Evolutionary conservation across 208 protist genomes (phyloP), one percentile per base, ranked within the genome.

Genomic region (Trypanosoma scelopori): DNA sequence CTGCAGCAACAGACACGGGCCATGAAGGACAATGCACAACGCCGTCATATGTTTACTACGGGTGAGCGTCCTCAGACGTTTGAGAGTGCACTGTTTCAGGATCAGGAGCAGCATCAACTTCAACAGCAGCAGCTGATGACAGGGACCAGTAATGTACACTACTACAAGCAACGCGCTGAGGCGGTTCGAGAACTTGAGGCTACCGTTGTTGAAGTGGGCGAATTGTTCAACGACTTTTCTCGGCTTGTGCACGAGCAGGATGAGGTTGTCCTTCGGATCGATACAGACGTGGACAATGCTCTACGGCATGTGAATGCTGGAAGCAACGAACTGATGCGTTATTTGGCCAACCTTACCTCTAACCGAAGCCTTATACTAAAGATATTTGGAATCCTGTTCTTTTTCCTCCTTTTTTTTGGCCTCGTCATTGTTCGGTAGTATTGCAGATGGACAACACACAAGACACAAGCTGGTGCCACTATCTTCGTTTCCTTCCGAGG

Each of bases 361-460:
- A 97, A 97, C 64, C 81, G 95, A 23, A 78, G 82, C 7, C 79
- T 98, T n/a, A 97, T 98, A 67, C 59, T 98, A 65, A 97, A 97
- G 69, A 79, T 98, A 28, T 94, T 98, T 69, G 89, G 76, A 16
- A 72, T 97, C 13, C 68, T 98, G 22, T 89, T 98, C 50, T 74
- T 97, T 27, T 97, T 98, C 58, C 76, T 98, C 22, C 66, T 98
- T 6, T 82, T 98, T 22, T 98, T 98, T 75, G 90, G 88, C 32
- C 73, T 97, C 53, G 46, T 97, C 12, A 84, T 97, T 45, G 88
- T 96, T n/a, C 80, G 86, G 1, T 96, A 63, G 85, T 16, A 27
- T 22, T 20, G 6, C n/a, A 37, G 46, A 37, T n/a, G 20, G 37
- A 39, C 25, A 51, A 49, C 1, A 65, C 27, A 27, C 27, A 3